phyloP scores from a whole-genome alignment of 345 rosid genomes.

The Aethionema arabicum region DNA sequence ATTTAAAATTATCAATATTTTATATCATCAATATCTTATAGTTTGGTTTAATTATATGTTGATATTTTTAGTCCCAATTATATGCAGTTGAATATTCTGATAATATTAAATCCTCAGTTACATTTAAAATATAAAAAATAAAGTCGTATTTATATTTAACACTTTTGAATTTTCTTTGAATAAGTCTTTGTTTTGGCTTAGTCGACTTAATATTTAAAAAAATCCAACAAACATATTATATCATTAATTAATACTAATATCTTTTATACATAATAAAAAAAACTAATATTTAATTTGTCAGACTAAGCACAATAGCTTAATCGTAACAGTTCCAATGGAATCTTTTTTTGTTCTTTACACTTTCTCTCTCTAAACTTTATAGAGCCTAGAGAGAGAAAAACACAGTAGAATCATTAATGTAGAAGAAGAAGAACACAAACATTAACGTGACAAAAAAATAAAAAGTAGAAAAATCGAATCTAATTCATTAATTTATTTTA shows the following conservation, averaged over 20 bases:
- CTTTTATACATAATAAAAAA: neutral
- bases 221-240: constrained; percentile 1
- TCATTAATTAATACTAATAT: neutral
- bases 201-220: constrained; percentile 13
- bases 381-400: constrained; percentile 8
- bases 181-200: constrained; percentile 20
- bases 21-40: too few species aligned
- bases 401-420: constrained; percentile 13
- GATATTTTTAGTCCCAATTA: too few species aligned
- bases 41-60: too few species aligned
- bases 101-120: too few species aligned
- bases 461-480: constrained; percentile 29
- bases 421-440: constrained; percentile 6
- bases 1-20: too few species aligned
- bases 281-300: constrained; percentile 34
- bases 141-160: constrained; percentile 25
- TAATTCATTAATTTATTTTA: constrained; percentile 19
- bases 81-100: too few species aligned
- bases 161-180: constrained; percentile 21
- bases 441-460: constrained; percentile 8
- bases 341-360: constrained; percentile 38
- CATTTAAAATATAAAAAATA: constrained; percentile 1
- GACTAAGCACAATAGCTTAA: constrained; percentile 38
- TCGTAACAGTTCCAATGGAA: constrained; percentile 53
- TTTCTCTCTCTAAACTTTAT: constrained; percentile 11